Conservation (phyloP, 345 rosid genomes). For the Conringia planisiliqua region DNA sequence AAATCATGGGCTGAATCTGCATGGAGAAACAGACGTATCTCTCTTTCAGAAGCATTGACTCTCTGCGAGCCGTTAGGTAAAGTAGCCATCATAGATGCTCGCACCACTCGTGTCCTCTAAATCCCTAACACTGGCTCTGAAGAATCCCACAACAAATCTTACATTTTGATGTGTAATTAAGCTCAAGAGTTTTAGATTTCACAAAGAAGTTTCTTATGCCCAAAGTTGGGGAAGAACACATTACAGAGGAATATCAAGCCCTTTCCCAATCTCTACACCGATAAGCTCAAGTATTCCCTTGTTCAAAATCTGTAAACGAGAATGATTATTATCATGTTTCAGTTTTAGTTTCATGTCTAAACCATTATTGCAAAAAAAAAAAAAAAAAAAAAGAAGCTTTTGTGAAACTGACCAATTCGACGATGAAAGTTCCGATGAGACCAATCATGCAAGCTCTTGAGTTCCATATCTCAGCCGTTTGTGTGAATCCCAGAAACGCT, state of each 20-base stretch:
- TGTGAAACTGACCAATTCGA: slow-evolving; percentile 53
- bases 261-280: slow-evolving; percentile 86
- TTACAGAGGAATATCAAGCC: slow-evolving; percentile 79
- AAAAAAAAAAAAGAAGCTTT: no score
- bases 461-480: slow-evolving; percentile 82
- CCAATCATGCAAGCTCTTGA: slow-evolving; percentile 97
- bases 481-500: slow-evolving; percentile 79
- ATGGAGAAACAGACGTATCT: slow-evolving; percentile 68
- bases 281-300: slow-evolving; percentile 74
- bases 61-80: slow-evolving; percentile 37
- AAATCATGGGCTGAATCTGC: slow-evolving; percentile 71
- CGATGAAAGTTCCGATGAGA: slow-evolving; percentile 62
- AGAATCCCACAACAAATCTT: neutral
- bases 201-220: neutral
- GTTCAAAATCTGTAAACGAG: slow-evolving; percentile 56
- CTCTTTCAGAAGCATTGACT: slow-evolving; percentile 59
- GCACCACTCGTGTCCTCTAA: slow-evolving; percentile 45
- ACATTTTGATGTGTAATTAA: neutral
- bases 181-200: neutral
- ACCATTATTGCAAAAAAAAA: neutral
- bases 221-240: neutral
- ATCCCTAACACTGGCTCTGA: neutral
- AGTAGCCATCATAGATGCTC: slow-evolving; percentile 60
- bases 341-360: neutral
- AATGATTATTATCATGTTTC: neutral